phyloP scores from a whole-genome alignment of 2,329 filamentous ascomycete genomes.

The Ceratocystis variospora region DNA sequence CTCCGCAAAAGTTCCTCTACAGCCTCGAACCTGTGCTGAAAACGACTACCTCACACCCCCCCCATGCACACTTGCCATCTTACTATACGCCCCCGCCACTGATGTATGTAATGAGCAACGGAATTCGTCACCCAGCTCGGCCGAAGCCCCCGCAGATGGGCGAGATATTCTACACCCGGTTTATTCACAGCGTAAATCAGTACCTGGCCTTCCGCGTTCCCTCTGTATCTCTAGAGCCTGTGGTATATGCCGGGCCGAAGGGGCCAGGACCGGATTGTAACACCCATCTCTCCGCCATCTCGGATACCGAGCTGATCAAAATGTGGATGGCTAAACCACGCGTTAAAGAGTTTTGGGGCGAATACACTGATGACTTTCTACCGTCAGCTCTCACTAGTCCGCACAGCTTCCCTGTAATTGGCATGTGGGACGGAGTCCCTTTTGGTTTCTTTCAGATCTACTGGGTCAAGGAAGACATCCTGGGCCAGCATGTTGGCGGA shows the following conservation, averaged over 20 bases:
- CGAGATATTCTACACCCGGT: conserved; percentile 81
- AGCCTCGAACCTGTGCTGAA: conserved; percentile 28
- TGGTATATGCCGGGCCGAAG: conserved; percentile 49
- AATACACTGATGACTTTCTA: conserved; percentile 52
- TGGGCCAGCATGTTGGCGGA: conserved; percentile 55
- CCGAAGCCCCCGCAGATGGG: conserved; percentile 82
- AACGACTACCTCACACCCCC: conserved; percentile 63
- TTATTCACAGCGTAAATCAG: conserved; percentile 65
- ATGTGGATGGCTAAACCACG: conserved; percentile 82
- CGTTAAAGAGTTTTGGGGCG: conserved; percentile 75
- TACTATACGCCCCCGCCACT: conserved; percentile 77
- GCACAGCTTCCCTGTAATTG: conserved; percentile 82
- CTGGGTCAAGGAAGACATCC: conserved; percentile 84
- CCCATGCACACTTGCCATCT: conserved; percentile 67
- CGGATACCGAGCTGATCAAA: conserved; percentile 51
- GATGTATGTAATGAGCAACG: conserved; percentile 66
- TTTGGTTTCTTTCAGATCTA: conserved; percentile 98
- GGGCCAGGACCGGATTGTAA: conserved; percentile 28
- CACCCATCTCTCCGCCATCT: conserved; percentile 31
- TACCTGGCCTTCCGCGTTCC: conserved; percentile 84
- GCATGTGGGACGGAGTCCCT: conserved; percentile 84
- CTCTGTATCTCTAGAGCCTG: conserved; percentile 49
- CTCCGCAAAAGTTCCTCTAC: conserved; percentile 76
- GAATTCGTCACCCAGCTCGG: conserved; percentile 70
- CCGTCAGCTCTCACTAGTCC: conserved; percentile 46